Base-by-base conservation (phyloP, 2,329 filamentous ascomycete genomes). In the Cladophialophora bantiana region DNA sequence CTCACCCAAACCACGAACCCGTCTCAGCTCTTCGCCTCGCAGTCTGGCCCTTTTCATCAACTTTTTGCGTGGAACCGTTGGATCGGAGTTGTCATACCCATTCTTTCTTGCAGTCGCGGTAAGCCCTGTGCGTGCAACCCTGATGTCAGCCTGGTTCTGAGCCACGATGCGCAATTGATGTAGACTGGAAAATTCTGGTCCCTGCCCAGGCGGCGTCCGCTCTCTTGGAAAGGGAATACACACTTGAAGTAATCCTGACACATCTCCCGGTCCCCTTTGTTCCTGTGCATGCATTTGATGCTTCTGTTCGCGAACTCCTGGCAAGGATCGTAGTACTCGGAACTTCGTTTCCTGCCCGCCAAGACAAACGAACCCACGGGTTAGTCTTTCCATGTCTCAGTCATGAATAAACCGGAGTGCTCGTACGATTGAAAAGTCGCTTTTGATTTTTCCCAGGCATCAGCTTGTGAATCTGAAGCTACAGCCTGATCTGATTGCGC, bases 221-320 rank as follows among this genome's bases (percentile, higher is more conserved):
- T 52, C 48, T 52, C 10, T 26, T 26, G 31, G 12, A 34, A 35
- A 32, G 31, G 26, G 31, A 31, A 34, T 72, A 80, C 91, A 80
- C 78, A 97, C 93, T 97, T 92, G 77, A 99, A 98, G 77, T 96
- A 98, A 78, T 98, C 94, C 71, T 86, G 85, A 77, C 95, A 99
- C 90, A 98, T 91, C n/a, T 89, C 83, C 71, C 89, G 87, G 76
- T 98, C 93, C 13, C 92, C 94, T 26, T 86, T 89, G 77, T 99
- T 99, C 26, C 95, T 88, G 77, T 93, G 90, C 75, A 99, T 82
- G 75, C 95, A 99, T 77, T 88, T 89, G 73, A 97, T 89, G 79
- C 94, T 97, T 75, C 87, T 86, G 72, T 90, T 84, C 7, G 95
- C 94, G 4, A 93, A 93, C 74, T 97, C 94, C 78, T 98, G 94